These are phyloP conservation scores for Boletus holoroseus DNA, from an alignment of 1,284 basidiomycete species.

Conservation along the genomic window DNA sequence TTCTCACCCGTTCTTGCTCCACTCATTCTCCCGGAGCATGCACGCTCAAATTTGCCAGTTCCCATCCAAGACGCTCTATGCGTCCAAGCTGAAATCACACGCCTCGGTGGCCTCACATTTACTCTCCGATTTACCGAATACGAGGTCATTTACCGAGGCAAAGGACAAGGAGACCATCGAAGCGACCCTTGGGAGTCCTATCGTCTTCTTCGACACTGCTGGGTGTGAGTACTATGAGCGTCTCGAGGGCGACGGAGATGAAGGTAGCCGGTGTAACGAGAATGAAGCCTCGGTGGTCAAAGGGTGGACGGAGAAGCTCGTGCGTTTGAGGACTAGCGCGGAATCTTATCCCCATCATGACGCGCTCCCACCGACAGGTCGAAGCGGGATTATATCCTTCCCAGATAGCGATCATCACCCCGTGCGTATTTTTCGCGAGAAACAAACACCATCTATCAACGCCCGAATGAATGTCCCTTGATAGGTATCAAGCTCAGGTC, in stretches of 20 bases:
- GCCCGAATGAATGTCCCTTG: constrained; percentile 1
- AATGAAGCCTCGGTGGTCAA: constrained; percentile 87
- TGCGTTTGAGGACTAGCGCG: constrained; percentile 36
- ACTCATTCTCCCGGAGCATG: constrained; percentile 55
- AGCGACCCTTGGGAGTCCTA: constrained; percentile 68
- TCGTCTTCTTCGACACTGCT: constrained; percentile 92
- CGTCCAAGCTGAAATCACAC: constrained; percentile 66
- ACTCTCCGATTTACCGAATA: constrained; percentile 63
- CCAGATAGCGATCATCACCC: constrained; percentile 88
- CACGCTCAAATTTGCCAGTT: constrained; percentile 81
- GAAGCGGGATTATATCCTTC: constrained; percentile 60
- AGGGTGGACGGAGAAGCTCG: constrained; percentile 75
- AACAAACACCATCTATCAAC: background rate
- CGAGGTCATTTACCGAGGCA: constrained; percentile 36
- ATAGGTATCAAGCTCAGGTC: constrained; percentile 87
- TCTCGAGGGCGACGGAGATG: constrained; percentile 60
- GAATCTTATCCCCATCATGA: background rate
- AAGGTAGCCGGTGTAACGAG: constrained; percentile 87
- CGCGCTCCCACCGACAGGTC: constrained; percentile 43
- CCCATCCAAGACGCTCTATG: constrained; percentile 81
- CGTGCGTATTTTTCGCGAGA: constrained; percentile 42
- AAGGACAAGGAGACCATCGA: constrained; percentile 55
- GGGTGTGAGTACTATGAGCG: constrained; percentile 90
- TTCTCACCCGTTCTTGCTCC: background rate
- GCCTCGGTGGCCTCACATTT: constrained; percentile 66